A percentile compares a stretch with the other conserved stretches of the same genome.
Conservation (phyloP, 208 protist species). For the Acanthamoeba castellanii region DNA sequence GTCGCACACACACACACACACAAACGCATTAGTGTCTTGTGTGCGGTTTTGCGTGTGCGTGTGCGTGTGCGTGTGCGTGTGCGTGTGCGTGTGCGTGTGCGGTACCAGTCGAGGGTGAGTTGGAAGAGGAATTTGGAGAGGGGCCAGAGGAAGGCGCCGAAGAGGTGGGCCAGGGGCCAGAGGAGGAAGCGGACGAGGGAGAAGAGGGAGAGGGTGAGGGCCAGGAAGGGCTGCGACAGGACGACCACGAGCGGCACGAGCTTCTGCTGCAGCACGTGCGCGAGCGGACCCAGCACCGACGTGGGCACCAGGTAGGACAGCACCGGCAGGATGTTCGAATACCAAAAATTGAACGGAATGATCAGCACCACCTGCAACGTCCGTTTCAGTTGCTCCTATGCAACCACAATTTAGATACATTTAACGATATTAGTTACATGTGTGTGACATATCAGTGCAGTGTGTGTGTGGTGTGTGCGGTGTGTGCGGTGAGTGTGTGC, state of each 20-base stretch:
- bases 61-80: neutral
- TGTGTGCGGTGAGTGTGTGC: neutral
- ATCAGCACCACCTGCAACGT: slow-evolving; percentile 54
- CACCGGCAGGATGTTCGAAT: slow-evolving; percentile 60
- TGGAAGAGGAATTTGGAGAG: slow-evolving; percentile 53
- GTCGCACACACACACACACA: neutral
- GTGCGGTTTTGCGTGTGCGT: neutral
- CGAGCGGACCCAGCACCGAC: slow-evolving; percentile 24
- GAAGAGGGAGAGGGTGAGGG: neutral
- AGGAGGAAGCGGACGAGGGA: slow-evolving; percentile 38
- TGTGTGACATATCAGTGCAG: neutral
- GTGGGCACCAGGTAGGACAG: slow-evolving; percentile 57
- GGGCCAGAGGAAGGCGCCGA: slow-evolving; percentile 7
- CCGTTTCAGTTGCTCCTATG: slow-evolving; percentile 37
- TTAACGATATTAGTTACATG: too few species aligned
- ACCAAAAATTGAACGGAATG: slow-evolving; percentile 60
- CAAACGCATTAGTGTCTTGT: neutral
- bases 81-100: neutral
- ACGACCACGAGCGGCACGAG: slow-evolving; percentile 19
- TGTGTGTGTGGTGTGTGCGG: neutral
- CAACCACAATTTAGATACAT: neutral
- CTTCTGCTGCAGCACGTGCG: slow-evolving; percentile 53
- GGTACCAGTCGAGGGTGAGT: slow-evolving; percentile 15
- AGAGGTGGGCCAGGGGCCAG: slow-evolving; percentile 32
- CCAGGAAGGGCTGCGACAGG: slow-evolving; percentile 35